These are phyloP conservation scores for Calonectria hongkongensis DNA, from an alignment of 2,329 filamentous ascomycete genomes.

Conservation along the genomic window DNA sequence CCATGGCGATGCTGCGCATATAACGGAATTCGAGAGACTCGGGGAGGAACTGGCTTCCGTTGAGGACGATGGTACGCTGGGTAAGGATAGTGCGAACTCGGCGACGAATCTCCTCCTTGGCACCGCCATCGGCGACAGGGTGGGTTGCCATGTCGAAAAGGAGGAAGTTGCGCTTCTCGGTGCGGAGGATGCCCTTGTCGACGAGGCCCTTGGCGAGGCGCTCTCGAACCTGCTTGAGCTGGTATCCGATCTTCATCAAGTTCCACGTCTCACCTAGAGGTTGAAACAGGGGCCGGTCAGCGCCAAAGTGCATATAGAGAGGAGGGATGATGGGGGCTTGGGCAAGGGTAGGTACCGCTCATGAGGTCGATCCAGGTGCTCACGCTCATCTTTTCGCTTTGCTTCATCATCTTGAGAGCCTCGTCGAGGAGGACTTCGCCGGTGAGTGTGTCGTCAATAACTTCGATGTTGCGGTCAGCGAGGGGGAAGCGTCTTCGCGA, in stretches of 20 bases:
- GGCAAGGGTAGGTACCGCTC: slow-evolving; percentile 80
- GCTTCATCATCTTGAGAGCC: slow-evolving; percentile 99
- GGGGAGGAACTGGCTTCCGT: slow-evolving; percentile 90
- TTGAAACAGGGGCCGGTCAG: slow-evolving; percentile 50
- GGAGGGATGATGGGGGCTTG: slow-evolving; percentile 39
- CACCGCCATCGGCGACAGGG: slow-evolving; percentile 94
- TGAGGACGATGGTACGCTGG: slow-evolving; percentile 93
- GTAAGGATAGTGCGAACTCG: slow-evolving; percentile 95
- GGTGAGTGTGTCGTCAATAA: slow-evolving; percentile 96
- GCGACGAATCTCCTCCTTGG: slow-evolving; percentile 97
- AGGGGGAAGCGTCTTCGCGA: slow-evolving; percentile 93
- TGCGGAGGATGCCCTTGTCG: slow-evolving; percentile 98
- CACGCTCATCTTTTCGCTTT: slow-evolving; percentile 99
- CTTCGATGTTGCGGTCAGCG: slow-evolving; percentile 95
- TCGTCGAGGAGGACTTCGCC: slow-evolving; percentile 98
- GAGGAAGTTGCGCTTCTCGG: slow-evolving; percentile 99
- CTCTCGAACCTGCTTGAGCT: slow-evolving; percentile 99
- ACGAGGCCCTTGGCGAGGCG: slow-evolving; percentile 97
- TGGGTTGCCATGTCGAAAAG: slow-evolving; percentile 99
- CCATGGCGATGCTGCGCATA: slow-evolving; percentile 93
- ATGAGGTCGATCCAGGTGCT: slow-evolving; percentile 99
- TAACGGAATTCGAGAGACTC: slow-evolving; percentile 97
- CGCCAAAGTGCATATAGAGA: slow-evolving; percentile 27
- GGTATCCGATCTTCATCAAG: slow-evolving; percentile 99
- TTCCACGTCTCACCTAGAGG: slow-evolving; percentile 98